phyloP scores from a whole-genome alignment of 768 basidiomycete genomes.

The Boletus rubroflammeus region DNA sequence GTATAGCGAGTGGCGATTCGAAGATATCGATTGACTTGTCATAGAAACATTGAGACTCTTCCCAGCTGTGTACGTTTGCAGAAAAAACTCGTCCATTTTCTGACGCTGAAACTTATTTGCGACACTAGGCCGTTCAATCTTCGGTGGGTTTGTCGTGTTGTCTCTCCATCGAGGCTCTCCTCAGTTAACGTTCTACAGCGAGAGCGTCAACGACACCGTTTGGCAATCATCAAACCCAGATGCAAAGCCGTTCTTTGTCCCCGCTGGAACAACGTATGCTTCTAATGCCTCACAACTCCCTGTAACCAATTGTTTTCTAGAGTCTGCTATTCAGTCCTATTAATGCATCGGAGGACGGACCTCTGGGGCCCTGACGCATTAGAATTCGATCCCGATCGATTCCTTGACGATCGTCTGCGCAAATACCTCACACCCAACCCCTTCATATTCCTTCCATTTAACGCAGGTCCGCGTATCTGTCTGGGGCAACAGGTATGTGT shows the following conservation, averaged over 20 bases:
- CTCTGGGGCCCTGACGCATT: constrained; percentile 38
- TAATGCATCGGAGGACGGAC: constrained; percentile 36
- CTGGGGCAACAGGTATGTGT: constrained; percentile 35
- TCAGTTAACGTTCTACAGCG: constrained; percentile 5
- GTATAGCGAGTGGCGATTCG: neutral
- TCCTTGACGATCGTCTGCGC: constrained; percentile 35
- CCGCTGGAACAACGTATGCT: constrained; percentile 21
- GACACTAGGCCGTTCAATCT: constrained; percentile 32
- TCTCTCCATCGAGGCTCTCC: neutral
- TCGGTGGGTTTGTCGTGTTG: constrained; percentile 17
- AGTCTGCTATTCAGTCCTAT: constrained; percentile 26
- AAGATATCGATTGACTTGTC: neutral
- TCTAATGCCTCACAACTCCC: neutral
- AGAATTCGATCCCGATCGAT: constrained; percentile 40
- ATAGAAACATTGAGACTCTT: constrained; percentile 34
- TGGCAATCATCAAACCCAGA: constrained; percentile 21
- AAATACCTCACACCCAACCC: constrained; percentile 38
- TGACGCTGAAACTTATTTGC: neutral
- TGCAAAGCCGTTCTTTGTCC: constrained; percentile 30
- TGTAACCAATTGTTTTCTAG: constrained; percentile 8
- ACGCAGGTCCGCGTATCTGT: constrained; percentile 39
- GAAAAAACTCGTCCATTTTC: neutral
- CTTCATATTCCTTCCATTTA: constrained; percentile 42
- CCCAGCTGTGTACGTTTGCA: constrained; percentile 28
- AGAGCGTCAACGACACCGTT: constrained; percentile 23